Evolutionary conservation across 1,139 yeast genomes (phyloP).

Genomic region (Candida labiduridarum): DNA sequence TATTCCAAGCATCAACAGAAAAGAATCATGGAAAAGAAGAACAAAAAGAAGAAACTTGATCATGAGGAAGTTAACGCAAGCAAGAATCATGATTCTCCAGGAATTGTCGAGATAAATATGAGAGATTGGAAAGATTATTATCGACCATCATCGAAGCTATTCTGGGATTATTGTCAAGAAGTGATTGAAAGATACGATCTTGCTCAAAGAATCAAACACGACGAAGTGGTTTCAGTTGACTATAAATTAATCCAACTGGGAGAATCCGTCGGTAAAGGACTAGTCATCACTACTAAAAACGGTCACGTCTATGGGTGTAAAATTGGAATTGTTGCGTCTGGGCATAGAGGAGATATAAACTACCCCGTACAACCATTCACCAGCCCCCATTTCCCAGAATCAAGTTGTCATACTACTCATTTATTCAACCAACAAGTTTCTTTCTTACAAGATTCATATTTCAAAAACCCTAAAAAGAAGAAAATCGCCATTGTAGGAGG

Average conservation of each 20-base stretch:
- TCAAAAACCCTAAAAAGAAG: slow-evolving; percentile 16
- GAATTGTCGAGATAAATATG: slow-evolving; percentile 45
- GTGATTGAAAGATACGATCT: slow-evolving; percentile 37
- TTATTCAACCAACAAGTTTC: slow-evolving; percentile 30
- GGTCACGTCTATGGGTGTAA: slow-evolving; percentile 36
- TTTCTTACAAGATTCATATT: slow-evolving; percentile 22
- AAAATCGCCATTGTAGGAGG: slow-evolving; percentile 48
- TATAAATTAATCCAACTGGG: slow-evolving; percentile 32
- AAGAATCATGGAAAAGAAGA: slow-evolving; percentile 25
- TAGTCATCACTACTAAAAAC: slow-evolving; percentile 28
- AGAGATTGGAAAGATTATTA: slow-evolving; percentile 51
- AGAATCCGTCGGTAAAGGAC: slow-evolving; percentile 30
- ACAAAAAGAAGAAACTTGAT: not conserved
- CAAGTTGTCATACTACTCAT: slow-evolving; percentile 49
- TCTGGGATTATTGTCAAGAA: slow-evolving; percentile 42
- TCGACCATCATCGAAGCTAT: slow-evolving; percentile 45
- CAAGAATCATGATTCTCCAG: slow-evolving; percentile 34
- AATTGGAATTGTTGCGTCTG: slow-evolving; percentile 42
- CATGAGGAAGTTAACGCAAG: slow-evolving; percentile 17
- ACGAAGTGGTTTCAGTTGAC: slow-evolving; percentile 34
- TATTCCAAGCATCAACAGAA: slow-evolving; percentile 47
- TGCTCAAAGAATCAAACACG: slow-evolving; percentile 32
- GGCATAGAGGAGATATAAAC: slow-evolving; percentile 43
- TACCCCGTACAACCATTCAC: slow-evolving; percentile 33
- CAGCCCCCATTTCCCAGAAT: slow-evolving; percentile 25